Base-by-base conservation (phyloP, 306 rosid species). In the Boehmeria nivea region DNA sequence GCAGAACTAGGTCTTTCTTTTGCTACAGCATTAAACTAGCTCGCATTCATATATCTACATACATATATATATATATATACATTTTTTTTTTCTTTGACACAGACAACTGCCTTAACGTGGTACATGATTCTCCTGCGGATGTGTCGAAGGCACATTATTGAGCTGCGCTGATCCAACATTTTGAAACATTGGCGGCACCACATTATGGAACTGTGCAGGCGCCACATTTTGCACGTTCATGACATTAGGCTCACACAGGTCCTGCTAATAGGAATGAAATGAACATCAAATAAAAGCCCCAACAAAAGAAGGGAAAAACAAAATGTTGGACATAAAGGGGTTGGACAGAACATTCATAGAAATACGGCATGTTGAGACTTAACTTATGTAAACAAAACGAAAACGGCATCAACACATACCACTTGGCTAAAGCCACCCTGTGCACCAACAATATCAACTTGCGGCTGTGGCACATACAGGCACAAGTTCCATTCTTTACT, bases 81-180 rank as follows among this genome's bases (percentile, higher is more conserved):
- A n/a, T n/a, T n/a, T n/a, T n/a, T n/a, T n/a, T n/a, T n/a, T n/a
- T n/a, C n/a, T n/a, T n/a, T n/a, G n/a, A n/a, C n/a, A n/a, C n/a
- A n/a, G n/a, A n/a, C n/a, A 45, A 17, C 25, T 45, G 24, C 51
- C 10, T 22, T 45, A 45, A 0, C 50, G 66, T 28, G 61, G 66
- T 34, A 51, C 49, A 23, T 31, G 59, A 57, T 66, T 59, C 25
- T 67, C 66, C 34, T 39, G 65, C 53, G 27, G 52, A 51, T 46
- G 55, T 17, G 54, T 8, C 0, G 60, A 39, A 11, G 24, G 39
- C 61, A 23, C 39, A 17, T 39, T 51, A 22, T 51, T 60, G 55
- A 51, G 45, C 55, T 67, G 72, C 31, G 47, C 28, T 12, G 48
- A 61, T 43, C 54, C 66, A 43, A 67, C 61, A 42, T 34, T 51